Evolutionary conservation across 108 stramenopile species (phyloP), one percentile per base, ranked within the genome.

Genomic region (Conticribra weissflogii): DNA sequence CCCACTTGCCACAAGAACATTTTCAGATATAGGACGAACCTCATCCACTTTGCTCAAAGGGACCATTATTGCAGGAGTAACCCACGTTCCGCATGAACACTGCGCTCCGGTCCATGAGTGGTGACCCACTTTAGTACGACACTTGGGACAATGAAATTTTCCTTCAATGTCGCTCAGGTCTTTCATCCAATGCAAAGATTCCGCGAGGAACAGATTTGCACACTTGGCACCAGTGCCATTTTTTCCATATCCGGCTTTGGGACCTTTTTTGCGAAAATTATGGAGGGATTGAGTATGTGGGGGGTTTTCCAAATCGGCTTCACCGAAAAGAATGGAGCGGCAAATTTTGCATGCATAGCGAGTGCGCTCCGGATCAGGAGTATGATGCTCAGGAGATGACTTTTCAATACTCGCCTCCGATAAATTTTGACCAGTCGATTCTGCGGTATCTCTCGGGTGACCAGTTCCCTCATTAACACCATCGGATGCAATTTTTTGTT

Each of bases 81-180:
- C 89, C 93, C 93, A 95, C 52, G 90, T 89, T 27, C 93, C 87
- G 63, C 88, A 92, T 16, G 82, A 81, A 52, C 90, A 92, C 51
- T 91, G 93, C 17, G 93, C 80, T 14, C 93, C 93, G 24, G 88
- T 79, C 93, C 93, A 94, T 60, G 84, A 82, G 78, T 86, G 92
- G 25, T 85, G 81, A 18, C 93, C 93, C 44, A 94, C 63, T 54
- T 91, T 91, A 33, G 75, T 59, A 8, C 63, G n/a, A 49, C 93
- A 94, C 51, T 89, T 87, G 1, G 86, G 86, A 68, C 93, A 94
- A 30, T 72, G 49, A 3, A 93, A 64, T 52, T 83, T 87, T 24
- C 92, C 92, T 70, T 93, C 92, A 29, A 84, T 62, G 4, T 70
- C 86, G 47, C 41, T 41, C 34, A 72, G 68, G 17, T 71, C 67